A percentile compares a stretch with the other conserved stretches of the same genome.
phyloP scores from a whole-genome alignment of 129 eudicot genomes.

The Rutidosis leptorrhynchoides region DNA sequence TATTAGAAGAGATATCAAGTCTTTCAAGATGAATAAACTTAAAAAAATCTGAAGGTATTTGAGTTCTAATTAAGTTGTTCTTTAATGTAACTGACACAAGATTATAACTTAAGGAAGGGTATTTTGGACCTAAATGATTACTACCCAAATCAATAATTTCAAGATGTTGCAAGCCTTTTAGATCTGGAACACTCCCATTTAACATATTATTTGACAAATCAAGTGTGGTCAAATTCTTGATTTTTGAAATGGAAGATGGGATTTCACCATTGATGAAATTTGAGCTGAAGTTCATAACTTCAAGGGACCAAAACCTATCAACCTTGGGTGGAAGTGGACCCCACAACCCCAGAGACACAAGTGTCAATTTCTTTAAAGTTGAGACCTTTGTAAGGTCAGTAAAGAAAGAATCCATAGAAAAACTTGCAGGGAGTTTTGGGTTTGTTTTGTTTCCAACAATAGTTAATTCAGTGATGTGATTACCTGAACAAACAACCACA shows the following conservation, averaged over 20 bases:
- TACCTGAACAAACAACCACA: constrained; percentile 54
- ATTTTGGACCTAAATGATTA: constrained; percentile 60
- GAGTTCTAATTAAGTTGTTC: constrained; percentile 59
- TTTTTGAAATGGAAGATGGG: constrained; percentile 50
- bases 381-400: constrained; percentile 75
- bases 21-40: constrained; percentile 47
- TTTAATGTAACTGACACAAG: constrained; percentile 46
- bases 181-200: constrained; percentile 81
- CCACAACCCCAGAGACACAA: constrained; percentile 83
- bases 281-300: constrained; percentile 69
- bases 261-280: constrained; percentile 67
- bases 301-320: constrained; percentile 54
- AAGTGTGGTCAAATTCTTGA: constrained; percentile 46
- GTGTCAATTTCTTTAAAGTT: constrained; percentile 53
- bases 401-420: constrained; percentile 76
- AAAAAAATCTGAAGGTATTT: constrained; percentile 45
- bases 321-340: constrained; percentile 71
- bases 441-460: constrained; percentile 61
- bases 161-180: constrained; percentile 44
- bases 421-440: constrained; percentile 44
- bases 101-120: constrained; percentile 60
- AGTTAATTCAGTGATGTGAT: constrained; percentile 64
- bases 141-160: constrained; percentile 64
- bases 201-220: constrained; percentile 53
- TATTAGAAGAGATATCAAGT: constrained; percentile 65